Evolutionary conservation across 2,329 filamentous ascomycete species (phyloP), one percentile per base, ranked within the genome.

Genomic region (Diaporthe humulicola): DNA sequence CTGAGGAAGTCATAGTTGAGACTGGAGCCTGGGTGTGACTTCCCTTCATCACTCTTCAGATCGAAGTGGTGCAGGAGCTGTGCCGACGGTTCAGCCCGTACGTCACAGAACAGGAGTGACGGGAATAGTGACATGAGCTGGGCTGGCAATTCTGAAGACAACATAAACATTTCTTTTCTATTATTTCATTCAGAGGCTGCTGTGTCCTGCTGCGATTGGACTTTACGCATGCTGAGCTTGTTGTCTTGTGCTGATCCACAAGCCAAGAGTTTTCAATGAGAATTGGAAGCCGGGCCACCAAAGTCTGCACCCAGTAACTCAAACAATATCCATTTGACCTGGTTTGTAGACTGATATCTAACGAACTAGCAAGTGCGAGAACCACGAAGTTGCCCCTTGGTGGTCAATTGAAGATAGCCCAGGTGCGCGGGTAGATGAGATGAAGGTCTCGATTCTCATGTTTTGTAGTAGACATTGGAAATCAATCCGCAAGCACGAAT

Each of bases 391-490:
- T 38, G 38, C n/a, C n/a, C n/a, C n/a, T 8, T 38, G 38, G 38
- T 38, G 8, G 10, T 38, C 10, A 38, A 38, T 10, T 38, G 38
- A 7, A 38, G 38, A 38, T 38, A 12, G 38, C 9, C 38, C 12
- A 38, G 38, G 10, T 12, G 38, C 38, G 38, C 10, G 9, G 38
- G 19, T 48, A 9, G 5, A 5, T 17, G 0, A 7, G 50, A 30
- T 30, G 5, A 5, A 5, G 15, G 12, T 54, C 14, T 0, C 25
- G 12, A 1, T 28, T 25, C n/a, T 5, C 17, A 19, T 0, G 0
- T 36, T 22, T 36, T 38, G 38, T 38, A 2, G 10, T 38, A 10
- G 5, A 1, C 15, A 22, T 6, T 58, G 14, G 17, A 6, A 56
- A 33, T 3, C 1, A 22, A 40, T 8, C 3, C 2, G 15, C 19